Evolutionary conservation across 768 basidiomycete species (phyloP).

Genomic region (Phallus indusiatus): DNA sequence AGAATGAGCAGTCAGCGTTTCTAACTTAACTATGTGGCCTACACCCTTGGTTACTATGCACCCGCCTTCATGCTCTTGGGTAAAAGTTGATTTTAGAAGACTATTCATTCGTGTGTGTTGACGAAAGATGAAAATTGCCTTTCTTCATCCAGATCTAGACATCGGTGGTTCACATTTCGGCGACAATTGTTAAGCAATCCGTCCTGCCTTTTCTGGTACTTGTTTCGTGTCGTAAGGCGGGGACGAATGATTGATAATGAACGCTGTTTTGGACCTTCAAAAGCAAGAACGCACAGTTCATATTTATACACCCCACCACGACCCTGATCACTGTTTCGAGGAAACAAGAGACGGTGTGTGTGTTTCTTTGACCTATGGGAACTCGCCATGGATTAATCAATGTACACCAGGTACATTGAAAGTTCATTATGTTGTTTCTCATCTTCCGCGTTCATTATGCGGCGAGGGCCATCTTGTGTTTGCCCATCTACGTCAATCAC

Average conservation of each 20-base stretch:
- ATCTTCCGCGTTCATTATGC: conserved; percentile 71
- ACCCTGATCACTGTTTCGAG: conserved; percentile 80
- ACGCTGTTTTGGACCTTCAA: conserved; percentile 87
- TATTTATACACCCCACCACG: conserved; percentile 90
- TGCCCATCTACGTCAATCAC: conserved; percentile 82
- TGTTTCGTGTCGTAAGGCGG: conserved; percentile 41
- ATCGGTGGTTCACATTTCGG: conserved; percentile 48
- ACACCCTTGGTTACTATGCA: too few species aligned
- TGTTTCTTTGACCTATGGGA: not conserved
- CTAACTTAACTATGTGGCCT: too few species aligned
- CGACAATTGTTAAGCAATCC: too few species aligned
- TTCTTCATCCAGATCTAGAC: conserved; percentile 91
- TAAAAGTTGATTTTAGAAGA: not conserved
- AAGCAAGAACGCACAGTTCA: conserved; percentile 74
- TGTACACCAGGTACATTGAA: conserved; percentile 56
- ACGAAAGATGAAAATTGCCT: conserved; percentile 47
- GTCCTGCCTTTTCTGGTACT: not conserved
- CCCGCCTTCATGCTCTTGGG: too few species aligned
- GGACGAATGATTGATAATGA: conserved; percentile 90
- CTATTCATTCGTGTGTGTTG: not conserved
- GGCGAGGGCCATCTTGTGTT: conserved; percentile 83
- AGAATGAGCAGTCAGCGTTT: too few species aligned
- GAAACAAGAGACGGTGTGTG: conserved; percentile 82
- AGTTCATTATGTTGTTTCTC: conserved; percentile 61
- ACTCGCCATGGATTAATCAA: not conserved